A percentile compares a stretch with the other conserved stretches of the same genome.
phyloP scores from a whole-genome alignment of 2,329 filamentous ascomycete species.

The Neoascochyta sp. region DNA sequence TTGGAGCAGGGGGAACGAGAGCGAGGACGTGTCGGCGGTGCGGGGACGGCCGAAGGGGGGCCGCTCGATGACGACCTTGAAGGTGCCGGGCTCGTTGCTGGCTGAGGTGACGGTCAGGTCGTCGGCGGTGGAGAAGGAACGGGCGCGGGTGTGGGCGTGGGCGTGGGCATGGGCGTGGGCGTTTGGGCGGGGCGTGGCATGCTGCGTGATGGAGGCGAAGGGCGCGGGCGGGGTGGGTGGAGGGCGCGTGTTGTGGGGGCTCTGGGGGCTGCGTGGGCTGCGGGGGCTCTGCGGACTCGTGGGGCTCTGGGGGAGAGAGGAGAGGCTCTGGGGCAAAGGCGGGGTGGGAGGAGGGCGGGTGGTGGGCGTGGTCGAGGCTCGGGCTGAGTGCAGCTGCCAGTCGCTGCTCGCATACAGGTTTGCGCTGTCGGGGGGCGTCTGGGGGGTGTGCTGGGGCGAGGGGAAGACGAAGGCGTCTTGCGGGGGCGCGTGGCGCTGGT shows the following conservation, averaged over 20 bases:
- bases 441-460: too few species aligned
- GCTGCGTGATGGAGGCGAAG: conserved; percentile 9
- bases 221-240: conserved; percentile 23
- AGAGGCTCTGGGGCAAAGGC: conserved; percentile 16
- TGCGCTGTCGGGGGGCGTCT: conserved; percentile 38
- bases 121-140: conserved; percentile 74
- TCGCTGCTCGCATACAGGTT: conserved; percentile 30
- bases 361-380: conserved; percentile 33
- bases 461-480: conserved; percentile 40
- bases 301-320: too few species aligned
- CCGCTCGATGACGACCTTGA: conserved; percentile 77
- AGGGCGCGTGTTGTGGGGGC: conserved; percentile 29
- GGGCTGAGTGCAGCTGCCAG: conserved; percentile 22
- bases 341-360: conserved; percentile 25
- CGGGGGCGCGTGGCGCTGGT: conserved; percentile 31
- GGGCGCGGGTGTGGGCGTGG: conserved; percentile 50
- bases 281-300: too few species aligned
- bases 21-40: conserved; percentile 55
- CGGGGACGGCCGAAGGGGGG: conserved; percentile 59
- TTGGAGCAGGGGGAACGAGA: conserved; percentile 59
- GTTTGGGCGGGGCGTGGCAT: conserved; percentile 7
- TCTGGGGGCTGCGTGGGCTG: too few species aligned
- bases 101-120: conserved; percentile 52
- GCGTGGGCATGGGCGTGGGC: conserved; percentile 15
- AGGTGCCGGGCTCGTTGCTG: conserved; percentile 61